A percentile compares a stretch with the other conserved stretches of the same genome.
Conservation (phyloP, 2,329 filamentous ascomycete species). For the Aspergillus carbonarius region DNA sequence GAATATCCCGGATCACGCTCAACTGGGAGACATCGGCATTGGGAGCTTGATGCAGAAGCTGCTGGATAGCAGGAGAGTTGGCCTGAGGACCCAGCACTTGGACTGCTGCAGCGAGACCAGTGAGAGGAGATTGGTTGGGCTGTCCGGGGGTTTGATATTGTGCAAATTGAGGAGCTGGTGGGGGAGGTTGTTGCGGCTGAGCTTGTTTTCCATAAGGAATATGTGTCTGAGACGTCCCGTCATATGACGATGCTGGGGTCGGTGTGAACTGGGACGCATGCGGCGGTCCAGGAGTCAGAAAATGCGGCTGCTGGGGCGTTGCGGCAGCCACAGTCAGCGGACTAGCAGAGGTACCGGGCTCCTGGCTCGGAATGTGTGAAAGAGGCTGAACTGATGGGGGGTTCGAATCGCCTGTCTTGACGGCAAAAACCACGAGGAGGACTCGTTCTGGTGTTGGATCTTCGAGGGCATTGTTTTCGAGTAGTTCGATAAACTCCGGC, state of each 20-base stretch:
- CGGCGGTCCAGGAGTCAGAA: constrained; percentile 22
- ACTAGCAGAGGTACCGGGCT: constrained; percentile 34
- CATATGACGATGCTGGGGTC: constrained; percentile 23
- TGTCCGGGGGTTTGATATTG: constrained; percentile 17
- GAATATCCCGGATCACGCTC: constrained; percentile 68
- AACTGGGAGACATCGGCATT: constrained; percentile 71
- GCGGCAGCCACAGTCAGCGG: constrained; percentile 30
- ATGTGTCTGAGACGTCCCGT: constrained; percentile 15
- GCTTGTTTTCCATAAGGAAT: constrained; percentile 21
- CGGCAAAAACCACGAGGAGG: constrained; percentile 81
- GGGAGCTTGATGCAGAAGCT: constrained; percentile 67
- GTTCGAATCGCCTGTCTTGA: constrained; percentile 59
- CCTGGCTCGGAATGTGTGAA: constrained; percentile 39
- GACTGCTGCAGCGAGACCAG: constrained; percentile 58
- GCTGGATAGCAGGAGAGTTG: constrained; percentile 64
- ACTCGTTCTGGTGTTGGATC: constrained; percentile 70
- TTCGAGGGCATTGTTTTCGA: constrained; percentile 81
- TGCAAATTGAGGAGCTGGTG: constrained; percentile 27
- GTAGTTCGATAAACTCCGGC: constrained; percentile 82
- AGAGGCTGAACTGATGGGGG: constrained; percentile 42
- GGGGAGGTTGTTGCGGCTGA: constrained; percentile 15
- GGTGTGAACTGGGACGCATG: constrained; percentile 22
- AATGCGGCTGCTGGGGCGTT: constrained; percentile 31
- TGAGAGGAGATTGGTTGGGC: constrained; percentile 20
- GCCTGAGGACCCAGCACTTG: constrained; percentile 65